Conservation (phyloP, 306 rosid species). For the Prinsepia uniflora region DNA sequence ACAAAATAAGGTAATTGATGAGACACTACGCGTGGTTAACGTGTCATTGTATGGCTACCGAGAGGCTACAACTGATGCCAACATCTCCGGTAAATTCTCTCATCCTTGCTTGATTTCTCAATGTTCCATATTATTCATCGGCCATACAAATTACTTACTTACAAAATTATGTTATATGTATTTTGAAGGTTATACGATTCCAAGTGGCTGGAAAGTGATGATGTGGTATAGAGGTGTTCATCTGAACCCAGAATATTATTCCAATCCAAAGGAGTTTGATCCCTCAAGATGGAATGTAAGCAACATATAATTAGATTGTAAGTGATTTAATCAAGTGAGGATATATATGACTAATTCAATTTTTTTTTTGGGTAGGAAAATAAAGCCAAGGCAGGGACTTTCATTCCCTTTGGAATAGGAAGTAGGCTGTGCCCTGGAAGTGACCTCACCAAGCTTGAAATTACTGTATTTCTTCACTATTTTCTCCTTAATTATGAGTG, state of each 20-base stretch:
- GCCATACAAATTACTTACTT: too few relatives aligned
- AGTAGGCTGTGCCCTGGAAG: slow-evolving; percentile 42
- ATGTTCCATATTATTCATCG: not conserved
- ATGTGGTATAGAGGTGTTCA: slow-evolving; percentile 40
- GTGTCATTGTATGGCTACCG: slow-evolving; percentile 39
- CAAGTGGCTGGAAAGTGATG: slow-evolving; percentile 49
- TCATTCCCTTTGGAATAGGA: slow-evolving; percentile 56
- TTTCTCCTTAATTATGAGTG: slow-evolving; percentile 51
- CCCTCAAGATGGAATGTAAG: slow-evolving; percentile 59
- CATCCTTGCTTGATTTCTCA: not conserved
- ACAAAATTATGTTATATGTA: not conserved
- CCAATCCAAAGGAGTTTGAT: slow-evolving; percentile 39
- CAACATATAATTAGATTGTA: not conserved
- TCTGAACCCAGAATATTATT: slow-evolving; percentile 27
- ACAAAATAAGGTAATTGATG: slow-evolving; percentile 34
- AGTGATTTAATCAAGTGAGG: not conserved
- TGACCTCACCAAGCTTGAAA: slow-evolving; percentile 49
- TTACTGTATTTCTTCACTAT: slow-evolving; percentile 40
- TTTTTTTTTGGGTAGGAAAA: slow-evolving; percentile 25
- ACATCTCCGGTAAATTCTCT: slow-evolving; percentile 29
- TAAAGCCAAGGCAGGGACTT: slow-evolving; percentile 29
- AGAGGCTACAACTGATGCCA: slow-evolving; percentile 37
- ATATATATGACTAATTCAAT: not conserved
- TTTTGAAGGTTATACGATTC: slow-evolving; percentile 41
- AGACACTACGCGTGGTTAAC: slow-evolving; percentile 31